phyloP scores from a whole-genome alignment of 768 basidiomycete genomes.

The Hericium rajendrae region DNA sequence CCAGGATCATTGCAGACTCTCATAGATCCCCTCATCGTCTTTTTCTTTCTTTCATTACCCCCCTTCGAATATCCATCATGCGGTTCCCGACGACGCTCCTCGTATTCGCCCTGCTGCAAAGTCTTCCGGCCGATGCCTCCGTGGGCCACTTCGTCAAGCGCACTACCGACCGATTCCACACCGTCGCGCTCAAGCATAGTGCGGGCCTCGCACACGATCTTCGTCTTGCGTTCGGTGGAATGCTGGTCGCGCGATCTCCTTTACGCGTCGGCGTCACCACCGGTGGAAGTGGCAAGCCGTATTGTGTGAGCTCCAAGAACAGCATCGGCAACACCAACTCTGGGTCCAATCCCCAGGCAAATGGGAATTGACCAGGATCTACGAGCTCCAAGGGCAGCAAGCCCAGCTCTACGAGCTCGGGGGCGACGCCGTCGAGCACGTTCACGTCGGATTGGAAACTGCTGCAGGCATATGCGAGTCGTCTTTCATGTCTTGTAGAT shows the following conservation, averaged over 20 bases:
- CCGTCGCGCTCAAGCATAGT: slow-evolving; percentile 47
- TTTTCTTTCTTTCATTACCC: not conserved
- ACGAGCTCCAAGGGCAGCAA: slow-evolving; percentile 5
- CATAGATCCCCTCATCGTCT: not conserved
- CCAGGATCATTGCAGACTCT: slow-evolving; percentile 13
- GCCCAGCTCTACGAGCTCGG: slow-evolving; percentile 9
- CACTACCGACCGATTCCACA: slow-evolving; percentile 40
- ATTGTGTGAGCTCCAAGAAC: not conserved
- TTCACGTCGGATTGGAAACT: slow-evolving; percentile 33
- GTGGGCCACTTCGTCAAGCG: slow-evolving; percentile 28
- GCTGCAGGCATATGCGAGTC: slow-evolving; percentile 46
- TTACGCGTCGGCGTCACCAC: slow-evolving; percentile 7
- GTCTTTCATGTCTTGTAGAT: slow-evolving; percentile 4
- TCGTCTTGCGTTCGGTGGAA: slow-evolving; percentile 49
- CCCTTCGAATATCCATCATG: slow-evolving; percentile 12
- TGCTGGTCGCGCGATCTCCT: slow-evolving; percentile 27
- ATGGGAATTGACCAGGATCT: not conserved
- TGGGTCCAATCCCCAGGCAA: not conserved
- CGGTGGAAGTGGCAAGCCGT: not conserved
- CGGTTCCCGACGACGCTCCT: slow-evolving; percentile 19
- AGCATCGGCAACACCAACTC: not conserved
- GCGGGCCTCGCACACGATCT: slow-evolving; percentile 58
- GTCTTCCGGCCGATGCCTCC: slow-evolving; percentile 18
- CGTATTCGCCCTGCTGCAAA: slow-evolving; percentile 23
- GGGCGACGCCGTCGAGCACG: slow-evolving; percentile 7